These are phyloP conservation scores for Leishmania mexicana DNA, from an alignment of 208 protist species.

Conservation along the genomic window DNA sequence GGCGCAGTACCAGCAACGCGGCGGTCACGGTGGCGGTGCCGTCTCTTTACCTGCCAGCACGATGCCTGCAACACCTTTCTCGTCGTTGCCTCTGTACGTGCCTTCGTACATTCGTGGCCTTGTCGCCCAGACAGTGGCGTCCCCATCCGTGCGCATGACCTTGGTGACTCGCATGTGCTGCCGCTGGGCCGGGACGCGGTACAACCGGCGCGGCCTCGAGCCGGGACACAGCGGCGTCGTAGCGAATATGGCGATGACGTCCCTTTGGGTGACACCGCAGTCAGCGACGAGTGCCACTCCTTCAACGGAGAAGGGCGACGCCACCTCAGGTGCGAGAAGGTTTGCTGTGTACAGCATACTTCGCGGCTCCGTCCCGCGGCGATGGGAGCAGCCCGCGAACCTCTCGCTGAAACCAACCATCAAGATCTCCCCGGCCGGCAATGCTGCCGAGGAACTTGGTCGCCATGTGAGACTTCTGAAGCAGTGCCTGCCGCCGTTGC, in stretches of 20 bases:
- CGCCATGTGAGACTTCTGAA: constrained; percentile 49
- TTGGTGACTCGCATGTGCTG: constrained; percentile 74
- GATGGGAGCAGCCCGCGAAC: constrained; percentile 83
- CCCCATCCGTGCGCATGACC: constrained; percentile 24
- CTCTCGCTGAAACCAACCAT: constrained; percentile 72
- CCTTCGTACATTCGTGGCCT: constrained; percentile 72
- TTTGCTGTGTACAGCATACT: constrained; percentile 63
- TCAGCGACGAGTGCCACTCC: background rate
- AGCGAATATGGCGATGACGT: constrained; percentile 78
- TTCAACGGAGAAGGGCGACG: background rate
- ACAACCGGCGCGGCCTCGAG: constrained; percentile 86
- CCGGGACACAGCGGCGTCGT: constrained; percentile 56
- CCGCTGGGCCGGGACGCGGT: constrained; percentile 81
- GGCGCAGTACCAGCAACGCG: background rate
- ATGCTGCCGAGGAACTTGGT: constrained; percentile 36
- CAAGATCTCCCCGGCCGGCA: constrained; percentile 40
- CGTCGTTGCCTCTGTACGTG: constrained; percentile 37
- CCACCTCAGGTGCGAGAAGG: constrained; percentile 1
- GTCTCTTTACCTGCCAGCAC: background rate
- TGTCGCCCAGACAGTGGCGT: constrained; percentile 30
- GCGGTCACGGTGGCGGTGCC: background rate
- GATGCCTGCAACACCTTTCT: background rate
- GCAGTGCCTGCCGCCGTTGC: constrained; percentile 33
- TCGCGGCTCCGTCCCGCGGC: constrained; percentile 77
- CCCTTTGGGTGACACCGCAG: constrained; percentile 60